phyloP scores from a whole-genome alignment of 768 basidiomycete species.

The Suillus weaverae region DNA sequence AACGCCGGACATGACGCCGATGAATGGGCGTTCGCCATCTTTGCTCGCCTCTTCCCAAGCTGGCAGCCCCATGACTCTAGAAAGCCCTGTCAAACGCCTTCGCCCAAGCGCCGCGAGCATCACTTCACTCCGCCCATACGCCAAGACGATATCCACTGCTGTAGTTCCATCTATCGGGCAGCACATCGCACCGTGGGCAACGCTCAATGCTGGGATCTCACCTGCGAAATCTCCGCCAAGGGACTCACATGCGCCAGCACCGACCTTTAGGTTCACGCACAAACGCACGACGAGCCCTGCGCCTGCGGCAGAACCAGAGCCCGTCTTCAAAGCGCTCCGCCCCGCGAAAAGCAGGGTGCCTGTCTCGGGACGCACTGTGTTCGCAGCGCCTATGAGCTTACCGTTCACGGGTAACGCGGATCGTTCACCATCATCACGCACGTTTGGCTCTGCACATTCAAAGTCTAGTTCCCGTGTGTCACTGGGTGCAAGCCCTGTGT shows the following conservation, averaged over 20 bases:
- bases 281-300: conserved; percentile 58
- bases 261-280: conserved; percentile 36
- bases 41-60: conserved; percentile 24
- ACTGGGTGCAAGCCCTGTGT: conserved; percentile 33
- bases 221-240: conserved; percentile 34
- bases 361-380: conserved; percentile 18
- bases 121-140: conserved; percentile 52
- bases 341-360: conserved; percentile 42
- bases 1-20: conserved; percentile 54
- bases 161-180: conserved; percentile 41
- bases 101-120: conserved; percentile 43
- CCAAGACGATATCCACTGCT: conserved; percentile 28
- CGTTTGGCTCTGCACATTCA: conserved; percentile 38
- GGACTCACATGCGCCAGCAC: conserved; percentile 28
- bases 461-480: conserved; percentile 28
- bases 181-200: conserved; percentile 65
- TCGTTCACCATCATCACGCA: conserved; percentile 33
- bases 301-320: conserved; percentile 56
- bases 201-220: conserved; percentile 40
- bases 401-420: conserved; percentile 21
- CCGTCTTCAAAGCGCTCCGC: conserved; percentile 58
- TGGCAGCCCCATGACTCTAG: conserved; percentile 26
- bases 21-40: conserved; percentile 26
- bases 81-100: conserved; percentile 39
- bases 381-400: conserved; percentile 20